Evolutionary conservation across 2,329 filamentous ascomycete species (phyloP).

Genomic region (Fusarium keratoplasticum): DNA sequence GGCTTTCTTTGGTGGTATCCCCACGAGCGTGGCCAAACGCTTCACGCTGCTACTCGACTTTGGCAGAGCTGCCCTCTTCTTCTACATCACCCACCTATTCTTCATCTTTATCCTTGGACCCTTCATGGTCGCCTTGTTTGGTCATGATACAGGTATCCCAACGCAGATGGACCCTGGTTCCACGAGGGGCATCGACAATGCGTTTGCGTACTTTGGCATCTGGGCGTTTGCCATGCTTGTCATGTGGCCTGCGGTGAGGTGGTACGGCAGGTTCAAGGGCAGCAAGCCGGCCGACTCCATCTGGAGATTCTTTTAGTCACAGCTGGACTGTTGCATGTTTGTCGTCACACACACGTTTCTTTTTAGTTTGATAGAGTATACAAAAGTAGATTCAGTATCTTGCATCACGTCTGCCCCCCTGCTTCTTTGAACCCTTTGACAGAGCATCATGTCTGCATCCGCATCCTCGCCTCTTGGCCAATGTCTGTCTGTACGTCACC

Average conservation of each 20-base stretch:
- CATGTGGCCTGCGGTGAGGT: conserved; percentile 56
- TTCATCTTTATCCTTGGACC: conserved; percentile 46
- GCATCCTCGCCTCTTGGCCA: not conserved
- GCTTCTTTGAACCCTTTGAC: too few relatives aligned
- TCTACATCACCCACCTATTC: conserved; percentile 56
- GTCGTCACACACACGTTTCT: not conserved
- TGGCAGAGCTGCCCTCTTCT: conserved; percentile 60
- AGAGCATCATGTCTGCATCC: not conserved
- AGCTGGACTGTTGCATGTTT: not conserved
- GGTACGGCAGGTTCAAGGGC: conserved; percentile 58
- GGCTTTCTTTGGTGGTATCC: conserved; percentile 50
- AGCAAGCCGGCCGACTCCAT: conserved; percentile 55
- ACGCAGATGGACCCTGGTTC: conserved; percentile 43
- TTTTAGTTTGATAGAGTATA: not conserved
- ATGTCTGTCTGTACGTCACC: not conserved
- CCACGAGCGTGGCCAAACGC: conserved; percentile 43
- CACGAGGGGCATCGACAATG: conserved; percentile 50
- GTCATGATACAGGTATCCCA: conserved; percentile 46
- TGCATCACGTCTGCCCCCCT: not conserved
- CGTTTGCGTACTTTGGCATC: conserved; percentile 52
- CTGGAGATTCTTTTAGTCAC: conserved; percentile 58
- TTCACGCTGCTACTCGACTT: conserved; percentile 55
- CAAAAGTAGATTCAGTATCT: not conserved
- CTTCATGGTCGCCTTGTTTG: conserved; percentile 47
- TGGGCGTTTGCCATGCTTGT: conserved; percentile 51